phyloP scores from a whole-genome alignment of 257 asterid genomes.

The Solanum pinnatisectum region DNA sequence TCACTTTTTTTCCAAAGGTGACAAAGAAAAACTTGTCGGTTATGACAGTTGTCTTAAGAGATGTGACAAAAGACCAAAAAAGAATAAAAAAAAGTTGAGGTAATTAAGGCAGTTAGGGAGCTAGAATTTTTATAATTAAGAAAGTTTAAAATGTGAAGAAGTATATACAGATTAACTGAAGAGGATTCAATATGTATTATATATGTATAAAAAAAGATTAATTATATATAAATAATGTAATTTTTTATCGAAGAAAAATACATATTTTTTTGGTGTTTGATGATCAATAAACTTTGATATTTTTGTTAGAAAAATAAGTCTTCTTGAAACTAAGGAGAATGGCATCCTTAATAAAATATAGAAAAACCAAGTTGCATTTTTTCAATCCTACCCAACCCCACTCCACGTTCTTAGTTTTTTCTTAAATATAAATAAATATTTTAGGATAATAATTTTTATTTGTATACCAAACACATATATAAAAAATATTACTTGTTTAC shows the following conservation, averaged over 20 bases:
- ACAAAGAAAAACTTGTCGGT: not conserved
- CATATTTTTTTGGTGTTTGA: too few species aligned
- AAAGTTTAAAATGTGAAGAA: not conserved
- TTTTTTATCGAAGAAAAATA: too few species aligned
- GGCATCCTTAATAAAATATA: not conserved
- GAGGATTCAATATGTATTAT: not conserved
- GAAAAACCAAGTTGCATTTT: too few species aligned
- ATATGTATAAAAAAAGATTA: too few species aligned
- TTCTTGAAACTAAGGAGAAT: not conserved
- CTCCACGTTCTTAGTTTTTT: not conserved
- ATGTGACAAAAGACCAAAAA: not conserved
- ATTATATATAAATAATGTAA: fast-evolving
- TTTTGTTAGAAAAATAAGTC: not conserved
- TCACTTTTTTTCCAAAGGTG: not conserved
- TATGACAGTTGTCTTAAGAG: not conserved
- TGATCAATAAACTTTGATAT: too few species aligned
- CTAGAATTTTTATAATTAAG: fast-evolving
- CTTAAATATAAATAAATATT: too few species aligned
- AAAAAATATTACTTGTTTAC: too few species aligned
- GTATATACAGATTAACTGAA: fast-evolving
- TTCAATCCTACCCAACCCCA: not conserved
- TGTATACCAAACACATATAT: not conserved
- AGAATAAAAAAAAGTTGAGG: too few species aligned
- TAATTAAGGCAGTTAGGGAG: fast-evolving
- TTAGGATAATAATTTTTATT: too few species aligned